Base-by-base conservation (phyloP, 768 basidiomycete genomes). In the Suillus paluster region DNA sequence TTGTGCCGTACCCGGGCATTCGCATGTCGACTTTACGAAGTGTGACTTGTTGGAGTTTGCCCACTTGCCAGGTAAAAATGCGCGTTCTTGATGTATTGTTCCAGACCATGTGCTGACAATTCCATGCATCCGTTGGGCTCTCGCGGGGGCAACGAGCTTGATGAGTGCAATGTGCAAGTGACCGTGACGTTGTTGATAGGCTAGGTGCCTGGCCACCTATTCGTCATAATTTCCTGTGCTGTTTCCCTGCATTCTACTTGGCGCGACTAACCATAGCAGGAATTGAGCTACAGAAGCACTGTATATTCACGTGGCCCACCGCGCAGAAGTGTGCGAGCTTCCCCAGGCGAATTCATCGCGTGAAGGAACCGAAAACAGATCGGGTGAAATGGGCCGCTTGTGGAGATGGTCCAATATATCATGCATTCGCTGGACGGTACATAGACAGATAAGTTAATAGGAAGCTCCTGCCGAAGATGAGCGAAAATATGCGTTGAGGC, bases 21-120 rank as follows among this genome's bases (percentile, higher is more conserved):
- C n/a, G 21, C 14, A 56, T 23, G 19, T 15, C 15, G 5, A 4
- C 87, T 84, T 64, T 87, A 85, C 86, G 76, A 82, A 4, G 74
- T 80, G 5, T 1, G 84, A 87, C 65, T 77, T 83, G 42, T 72
- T 88, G 17, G 88, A 86, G 76, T 79, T 30, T 30, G 30, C 30
- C 30, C 30, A 30, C 6, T 30, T 30, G 30, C 6, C 30, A 30
- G 30, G 30, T 30, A 30, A 6, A 30, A 30, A 30, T 70, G 56
- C 77, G 81, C 2, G 83, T 80, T 0, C 78, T 81, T 0, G 76
- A 79, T n/a, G 10, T 50, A 19, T 33, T 50, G 11, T 50, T 33
- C 5, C 2, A 49, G 17, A 48, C 6, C 5, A n/a, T 12, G 27
- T 19, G 25, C 6, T 34, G 34, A 34, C 34, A 34, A 34, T 34